Percentiles rank a stretch among this genome's conserved stretches.
Conservation (phyloP, 1,284 basidiomycete genomes). For the Ganoderma meredithae region DNA sequence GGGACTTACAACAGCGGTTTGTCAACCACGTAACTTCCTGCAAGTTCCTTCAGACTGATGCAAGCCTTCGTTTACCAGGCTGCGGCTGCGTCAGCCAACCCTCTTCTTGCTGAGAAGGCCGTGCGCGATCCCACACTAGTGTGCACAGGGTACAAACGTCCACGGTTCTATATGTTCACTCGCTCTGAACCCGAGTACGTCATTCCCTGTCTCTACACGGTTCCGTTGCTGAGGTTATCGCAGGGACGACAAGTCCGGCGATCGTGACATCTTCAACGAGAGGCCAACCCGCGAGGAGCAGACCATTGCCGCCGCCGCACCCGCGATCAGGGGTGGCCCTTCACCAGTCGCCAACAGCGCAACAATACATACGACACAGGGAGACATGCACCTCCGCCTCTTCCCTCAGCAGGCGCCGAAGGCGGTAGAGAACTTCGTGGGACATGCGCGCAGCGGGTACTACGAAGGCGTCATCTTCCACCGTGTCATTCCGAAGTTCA, state of each 20-base stretch:
- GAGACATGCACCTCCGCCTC: slow-evolving; percentile 92
- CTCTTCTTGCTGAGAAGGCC: slow-evolving; percentile 86
- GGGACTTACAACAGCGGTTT: slow-evolving; percentile 80
- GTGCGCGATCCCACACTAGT: slow-evolving; percentile 92
- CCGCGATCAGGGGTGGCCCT: slow-evolving; percentile 59
- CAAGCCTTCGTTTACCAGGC: slow-evolving; percentile 54
- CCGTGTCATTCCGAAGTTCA: slow-evolving; percentile 98
- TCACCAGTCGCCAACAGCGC: slow-evolving; percentile 78
- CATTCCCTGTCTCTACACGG: slow-evolving; percentile 9
- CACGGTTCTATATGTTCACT: slow-evolving; percentile 98
- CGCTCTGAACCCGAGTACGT: slow-evolving; percentile 89
- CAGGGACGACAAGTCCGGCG: slow-evolving; percentile 87
- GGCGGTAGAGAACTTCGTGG: slow-evolving; percentile 97
- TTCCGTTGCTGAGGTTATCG: slow-evolving; percentile 13
- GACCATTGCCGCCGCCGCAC: slow-evolving; percentile 80
- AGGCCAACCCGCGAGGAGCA: slow-evolving; percentile 96
- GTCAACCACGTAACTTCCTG: slow-evolving; percentile 37
- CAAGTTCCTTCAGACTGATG: neutral
- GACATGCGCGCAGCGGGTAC: slow-evolving; percentile 90
- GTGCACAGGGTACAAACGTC: slow-evolving; percentile 92
- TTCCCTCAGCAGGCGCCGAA: slow-evolving; percentile 94
- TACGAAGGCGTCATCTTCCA: slow-evolving; percentile 97
- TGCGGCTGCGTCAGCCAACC: slow-evolving; percentile 96
- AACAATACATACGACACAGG: slow-evolving; percentile 94
- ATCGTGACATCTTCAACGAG: slow-evolving; percentile 99